Percentiles rank a stretch among this genome's conserved stretches.
Evolutionary conservation across 2,329 filamentous ascomycete species (phyloP).

Genomic region (Claviceps fusiformis): DNA sequence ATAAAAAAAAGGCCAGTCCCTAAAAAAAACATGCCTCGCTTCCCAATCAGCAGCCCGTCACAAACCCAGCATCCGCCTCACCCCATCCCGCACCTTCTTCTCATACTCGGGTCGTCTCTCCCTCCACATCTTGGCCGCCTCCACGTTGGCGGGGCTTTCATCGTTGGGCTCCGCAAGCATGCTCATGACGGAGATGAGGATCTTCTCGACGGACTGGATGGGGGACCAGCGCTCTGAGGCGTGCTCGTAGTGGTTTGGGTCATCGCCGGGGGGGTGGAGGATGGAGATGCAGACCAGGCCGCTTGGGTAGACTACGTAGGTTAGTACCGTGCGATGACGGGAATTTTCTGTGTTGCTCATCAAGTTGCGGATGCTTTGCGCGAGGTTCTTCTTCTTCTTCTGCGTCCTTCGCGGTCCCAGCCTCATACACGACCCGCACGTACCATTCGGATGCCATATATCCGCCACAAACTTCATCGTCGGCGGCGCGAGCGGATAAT

Average conservation of each 20-base stretch:
- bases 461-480: constrained; percentile 92
- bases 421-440: background rate
- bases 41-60: constrained; percentile 18
- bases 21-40: no score
- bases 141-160: constrained; percentile 90
- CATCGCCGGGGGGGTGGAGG: constrained; percentile 87
- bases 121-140: constrained; percentile 93
- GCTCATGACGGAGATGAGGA: constrained; percentile 91
- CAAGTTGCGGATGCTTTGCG: no score
- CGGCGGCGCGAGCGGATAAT: constrained; percentile 92
- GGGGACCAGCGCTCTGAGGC: constrained; percentile 92
- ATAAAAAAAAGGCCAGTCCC: background rate
- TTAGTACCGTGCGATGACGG: background rate
- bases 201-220: constrained; percentile 96
- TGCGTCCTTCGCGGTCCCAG: background rate
- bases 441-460: constrained; percentile 95
- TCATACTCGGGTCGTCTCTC: constrained; percentile 77
- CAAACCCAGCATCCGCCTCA: constrained; percentile 64
- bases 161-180: constrained; percentile 97
- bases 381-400: background rate
- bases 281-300: constrained; percentile 97
- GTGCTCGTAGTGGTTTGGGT: constrained; percentile 96
- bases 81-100: constrained; percentile 68
- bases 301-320: constrained; percentile 63
- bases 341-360: no score